A percentile compares a stretch with the other conserved stretches of the same genome.
Conservation (phyloP, 129 eudicot genomes). For the Kitagawia praeruptora region DNA sequence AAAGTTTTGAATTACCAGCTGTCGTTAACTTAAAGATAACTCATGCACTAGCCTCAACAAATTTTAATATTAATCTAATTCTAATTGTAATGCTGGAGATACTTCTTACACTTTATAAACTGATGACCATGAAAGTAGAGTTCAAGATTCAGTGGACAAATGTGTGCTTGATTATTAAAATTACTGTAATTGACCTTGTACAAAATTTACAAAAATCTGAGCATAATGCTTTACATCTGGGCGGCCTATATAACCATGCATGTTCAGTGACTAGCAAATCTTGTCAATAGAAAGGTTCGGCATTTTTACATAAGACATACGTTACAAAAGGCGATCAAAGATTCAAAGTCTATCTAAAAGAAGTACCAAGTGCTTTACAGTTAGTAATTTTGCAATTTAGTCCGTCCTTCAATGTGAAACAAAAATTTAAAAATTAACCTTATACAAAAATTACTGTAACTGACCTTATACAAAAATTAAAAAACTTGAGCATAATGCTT, state of each 20-base stretch:
- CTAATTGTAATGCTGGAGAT: neutral
- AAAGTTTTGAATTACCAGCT: neutral
- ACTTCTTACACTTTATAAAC: neutral
- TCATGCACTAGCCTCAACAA: neutral
- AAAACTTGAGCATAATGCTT: neutral
- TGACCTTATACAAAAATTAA: neutral
- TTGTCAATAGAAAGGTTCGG: neutral
- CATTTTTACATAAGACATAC: neutral
- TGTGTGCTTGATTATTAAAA: neutral
- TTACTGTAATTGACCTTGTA: neutral
- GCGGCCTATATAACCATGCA: neutral
- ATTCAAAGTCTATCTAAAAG: neutral
- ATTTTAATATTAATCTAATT: neutral
- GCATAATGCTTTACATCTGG: neutral
- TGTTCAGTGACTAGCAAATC: neutral
- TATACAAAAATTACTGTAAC: neutral
- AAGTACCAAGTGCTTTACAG: neutral
- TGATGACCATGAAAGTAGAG: neutral
- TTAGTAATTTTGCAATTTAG: neutral
- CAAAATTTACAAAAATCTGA: neutral
- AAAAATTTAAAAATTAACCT: too few relatives aligned
- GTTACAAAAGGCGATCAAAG: neutral
- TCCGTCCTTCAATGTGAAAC: neutral
- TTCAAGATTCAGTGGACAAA: neutral
- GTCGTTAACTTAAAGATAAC: neutral